Base-by-base conservation (phyloP, 495 filamentous ascomycete genomes). In the Podospora comata region DNA sequence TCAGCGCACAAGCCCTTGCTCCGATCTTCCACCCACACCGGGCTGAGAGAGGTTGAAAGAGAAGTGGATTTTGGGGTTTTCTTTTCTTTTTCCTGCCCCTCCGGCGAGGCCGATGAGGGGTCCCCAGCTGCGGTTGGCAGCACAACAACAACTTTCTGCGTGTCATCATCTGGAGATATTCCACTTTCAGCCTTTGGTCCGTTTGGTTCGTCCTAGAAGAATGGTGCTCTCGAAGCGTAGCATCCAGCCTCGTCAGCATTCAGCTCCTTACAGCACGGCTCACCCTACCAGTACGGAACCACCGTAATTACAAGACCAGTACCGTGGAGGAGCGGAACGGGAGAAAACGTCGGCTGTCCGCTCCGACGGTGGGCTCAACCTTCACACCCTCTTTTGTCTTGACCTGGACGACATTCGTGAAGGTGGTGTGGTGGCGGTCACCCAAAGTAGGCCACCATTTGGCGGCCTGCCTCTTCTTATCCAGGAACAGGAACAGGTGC, bases 261-360 rank as follows among this genome's bases (percentile, higher is more conserved):
- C 66, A 68, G 44, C 66, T 48, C 53, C 27, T 28, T 4, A 32
- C 60, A 18, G 23, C 23, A 23, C 23, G 23, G 23, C n/a, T 16
- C 58, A 48, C 7, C 28, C 48, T 20, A 4, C 19, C 34, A 26
- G n/a, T n/a, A 26, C 16, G n/a, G 20, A 63, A 26, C 9, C 28
- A 27, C 54, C 20, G 53, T 32, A 28, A 65, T 65, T 66, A 65
- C 69, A 48, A 16, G 9, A 0, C 39, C 39, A 48, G 39, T 48
- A 48, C 39, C 59, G 65, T 71, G 71, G 71, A 67, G 71, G 69
- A 68, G 69, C 71, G 69, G 68, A 67, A 69, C 71, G 71, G 71
- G 67, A 71, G 61, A 61, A 67, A 62, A 48, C 56, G 27, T 60
- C 55, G 63, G 54, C 48, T 65, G 26, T 44, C 44, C 63, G 26